These are phyloP conservation scores for Blakeslea trispora DNA, from an alignment of 371 early-diverging fungal genomes.

Conservation along the genomic window DNA sequence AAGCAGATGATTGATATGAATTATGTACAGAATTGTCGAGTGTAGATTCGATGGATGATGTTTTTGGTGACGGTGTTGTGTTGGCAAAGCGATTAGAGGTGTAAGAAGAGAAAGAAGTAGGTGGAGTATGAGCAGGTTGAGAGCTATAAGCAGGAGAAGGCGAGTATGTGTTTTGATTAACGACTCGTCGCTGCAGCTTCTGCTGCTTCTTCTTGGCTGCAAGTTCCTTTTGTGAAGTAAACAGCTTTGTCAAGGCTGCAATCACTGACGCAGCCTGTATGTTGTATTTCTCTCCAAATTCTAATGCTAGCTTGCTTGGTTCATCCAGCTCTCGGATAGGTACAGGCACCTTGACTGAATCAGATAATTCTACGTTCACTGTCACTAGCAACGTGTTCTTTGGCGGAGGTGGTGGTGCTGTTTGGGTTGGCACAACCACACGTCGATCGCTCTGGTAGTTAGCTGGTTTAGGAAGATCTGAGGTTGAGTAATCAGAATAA, in stretches of 20 bases:
- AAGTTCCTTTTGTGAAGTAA: constrained; percentile 16
- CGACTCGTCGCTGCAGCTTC: constrained; percentile 14
- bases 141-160: too few relatives aligned
- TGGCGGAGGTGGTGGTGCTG: constrained; percentile 23
- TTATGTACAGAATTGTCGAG: background rate
- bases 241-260: constrained; percentile 16
- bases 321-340: constrained; percentile 23
- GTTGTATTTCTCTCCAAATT: constrained; percentile 18
- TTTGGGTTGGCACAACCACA: background rate
- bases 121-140: too few relatives aligned
- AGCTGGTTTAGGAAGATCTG: constrained; percentile 16
- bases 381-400: constrained; percentile 15
- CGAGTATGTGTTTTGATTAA: background rate
- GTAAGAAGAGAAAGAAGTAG: too few relatives aligned
- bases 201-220: constrained; percentile 17
- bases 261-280: constrained; percentile 4
- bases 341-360: constrained; percentile 5
- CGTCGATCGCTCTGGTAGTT: constrained; percentile 11
- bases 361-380: constrained; percentile 19
- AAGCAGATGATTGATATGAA: background rate
- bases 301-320: constrained; percentile 13
- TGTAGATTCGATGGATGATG: too few relatives aligned
- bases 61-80: too few relatives aligned
- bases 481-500: constrained; percentile 8
- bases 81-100: too few relatives aligned